phyloP scores from a whole-genome alignment of 1,284 basidiomycete species.

The Hemileia vastatrix region DNA sequence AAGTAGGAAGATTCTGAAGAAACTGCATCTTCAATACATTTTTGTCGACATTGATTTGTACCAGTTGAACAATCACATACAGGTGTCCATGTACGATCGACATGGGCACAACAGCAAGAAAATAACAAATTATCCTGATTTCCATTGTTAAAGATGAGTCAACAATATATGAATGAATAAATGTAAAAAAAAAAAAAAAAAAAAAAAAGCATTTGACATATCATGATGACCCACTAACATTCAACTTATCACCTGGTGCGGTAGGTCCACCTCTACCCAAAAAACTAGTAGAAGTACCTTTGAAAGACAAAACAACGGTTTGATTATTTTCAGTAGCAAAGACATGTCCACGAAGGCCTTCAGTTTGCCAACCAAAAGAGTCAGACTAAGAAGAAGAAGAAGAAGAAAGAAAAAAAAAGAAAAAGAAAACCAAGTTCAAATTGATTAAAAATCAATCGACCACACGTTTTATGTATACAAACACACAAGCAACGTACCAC shows the following conservation, averaged over 20 bases:
- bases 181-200: constrained; percentile 1
- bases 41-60: constrained; percentile 61
- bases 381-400: constrained; percentile 50
- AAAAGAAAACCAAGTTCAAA: too few species aligned
- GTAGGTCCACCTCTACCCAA: constrained; percentile 72
- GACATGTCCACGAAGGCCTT: constrained; percentile 81
- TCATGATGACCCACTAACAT: too few species aligned
- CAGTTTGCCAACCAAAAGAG: constrained; percentile 84
- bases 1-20: constrained; percentile 80
- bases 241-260: constrained; percentile 77
- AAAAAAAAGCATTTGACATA: too few species aligned
- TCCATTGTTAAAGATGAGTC: too few species aligned
- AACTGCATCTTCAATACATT: constrained; percentile 69
- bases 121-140: constrained; percentile 81
- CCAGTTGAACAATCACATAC: constrained; percentile 85
- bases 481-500: too few species aligned
- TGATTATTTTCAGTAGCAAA: constrained; percentile 43
- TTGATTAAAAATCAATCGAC: too few species aligned
- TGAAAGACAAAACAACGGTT: constrained; percentile 83
- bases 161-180: too few species aligned
- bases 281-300: constrained; percentile 80
- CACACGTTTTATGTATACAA: too few species aligned
- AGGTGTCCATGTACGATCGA: constrained; percentile 87
- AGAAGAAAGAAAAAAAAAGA: not conserved
- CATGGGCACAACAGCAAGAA: constrained; percentile 89